Conservation (phyloP, 495 filamentous ascomycete species). For the Acidiella bohemica region DNA sequence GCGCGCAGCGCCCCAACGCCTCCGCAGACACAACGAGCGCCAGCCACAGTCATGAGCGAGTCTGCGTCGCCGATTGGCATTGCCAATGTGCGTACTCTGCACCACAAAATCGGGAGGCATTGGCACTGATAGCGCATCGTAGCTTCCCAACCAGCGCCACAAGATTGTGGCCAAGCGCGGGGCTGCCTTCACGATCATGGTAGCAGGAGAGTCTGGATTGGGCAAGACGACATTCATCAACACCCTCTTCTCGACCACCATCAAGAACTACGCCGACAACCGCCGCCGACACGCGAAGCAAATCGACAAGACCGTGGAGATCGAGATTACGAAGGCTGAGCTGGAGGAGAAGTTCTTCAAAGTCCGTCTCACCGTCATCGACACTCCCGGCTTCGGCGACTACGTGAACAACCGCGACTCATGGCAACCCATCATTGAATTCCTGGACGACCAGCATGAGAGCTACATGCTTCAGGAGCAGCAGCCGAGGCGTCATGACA, state of each 20-base stretch:
- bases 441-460: slow-evolving; percentile 98
- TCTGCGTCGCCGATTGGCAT: slow-evolving; percentile 94
- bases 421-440: slow-evolving; percentile 99
- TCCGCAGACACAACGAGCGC: too few relatives aligned
- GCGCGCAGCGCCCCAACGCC: too few relatives aligned
- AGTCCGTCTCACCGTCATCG: slow-evolving; percentile 95
- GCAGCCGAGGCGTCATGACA: slow-evolving; percentile 90
- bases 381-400: slow-evolving; percentile 97
- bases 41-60: slow-evolving; percentile 60
- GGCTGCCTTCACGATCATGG: slow-evolving; percentile 98
- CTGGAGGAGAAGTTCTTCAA: slow-evolving; percentile 99
- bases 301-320: slow-evolving; percentile 97
- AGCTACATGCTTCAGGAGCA: slow-evolving; percentile 99
- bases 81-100: slow-evolving; percentile 82
- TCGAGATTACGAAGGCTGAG: slow-evolving; percentile 99
- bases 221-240: slow-evolving; percentile 99
- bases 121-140: slow-evolving; percentile 21
- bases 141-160: slow-evolving; percentile 45
- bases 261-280: slow-evolving; percentile 99
- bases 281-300: slow-evolving; percentile 97
- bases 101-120: slow-evolving; percentile 35
- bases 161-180: slow-evolving; percentile 99
- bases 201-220: slow-evolving; percentile 95
- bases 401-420: slow-evolving; percentile 99
- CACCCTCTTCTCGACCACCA: slow-evolving; percentile 97